phyloP scores from a whole-genome alignment of 345 rosid species.

The Salix brachista region DNA sequence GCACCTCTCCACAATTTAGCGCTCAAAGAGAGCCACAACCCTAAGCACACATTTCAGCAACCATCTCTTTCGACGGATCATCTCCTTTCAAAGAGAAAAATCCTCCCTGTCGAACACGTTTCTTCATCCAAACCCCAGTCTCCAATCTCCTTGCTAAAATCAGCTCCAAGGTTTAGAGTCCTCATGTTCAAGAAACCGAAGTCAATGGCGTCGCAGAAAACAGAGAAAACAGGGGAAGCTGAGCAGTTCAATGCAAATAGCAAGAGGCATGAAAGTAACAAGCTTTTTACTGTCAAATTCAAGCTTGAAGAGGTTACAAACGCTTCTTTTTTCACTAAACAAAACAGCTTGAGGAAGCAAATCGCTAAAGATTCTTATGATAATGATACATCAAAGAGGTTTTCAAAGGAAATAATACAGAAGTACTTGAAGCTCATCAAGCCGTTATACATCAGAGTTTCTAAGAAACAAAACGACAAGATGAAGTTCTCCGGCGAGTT shows the following conservation, averaged over 20 bases:
- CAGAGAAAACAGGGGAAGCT: slow-evolving; percentile 15
- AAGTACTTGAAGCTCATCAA: slow-evolving; percentile 32
- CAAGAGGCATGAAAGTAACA: slow-evolving; percentile 22
- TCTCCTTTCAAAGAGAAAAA: slow-evolving; percentile 54
- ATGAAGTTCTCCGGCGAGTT: slow-evolving; percentile 22
- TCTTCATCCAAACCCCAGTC: slow-evolving; percentile 46
- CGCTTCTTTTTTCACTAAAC: slow-evolving; percentile 28
- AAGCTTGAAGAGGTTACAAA: slow-evolving; percentile 33
- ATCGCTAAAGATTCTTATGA: not conserved
- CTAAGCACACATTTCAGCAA: slow-evolving; percentile 12
- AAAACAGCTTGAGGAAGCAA: slow-evolving; percentile 31
- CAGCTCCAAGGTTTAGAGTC: slow-evolving; percentile 56
- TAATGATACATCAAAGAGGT: slow-evolving; percentile 18
- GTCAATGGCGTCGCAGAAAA: slow-evolving; percentile 28
- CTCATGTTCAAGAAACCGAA: slow-evolving; percentile 55
- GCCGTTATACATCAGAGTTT: slow-evolving; percentile 22
- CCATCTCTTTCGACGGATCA: slow-evolving; percentile 34
- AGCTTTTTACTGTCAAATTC: slow-evolving; percentile 40
- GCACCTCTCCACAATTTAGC: slow-evolving; percentile 7
- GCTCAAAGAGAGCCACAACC: slow-evolving; percentile 11
- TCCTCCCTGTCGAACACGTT: slow-evolving; percentile 59
- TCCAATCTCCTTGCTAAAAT: slow-evolving; percentile 54
- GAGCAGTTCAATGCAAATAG: slow-evolving; percentile 14
- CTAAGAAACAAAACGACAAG: slow-evolving; percentile 38
- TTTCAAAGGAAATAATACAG: slow-evolving; percentile 15